Percentiles rank a stretch among this genome's conserved stretches.
phyloP scores from a whole-genome alignment of 2,329 filamentous ascomycete genomes.

The Ustulina deusta region DNA sequence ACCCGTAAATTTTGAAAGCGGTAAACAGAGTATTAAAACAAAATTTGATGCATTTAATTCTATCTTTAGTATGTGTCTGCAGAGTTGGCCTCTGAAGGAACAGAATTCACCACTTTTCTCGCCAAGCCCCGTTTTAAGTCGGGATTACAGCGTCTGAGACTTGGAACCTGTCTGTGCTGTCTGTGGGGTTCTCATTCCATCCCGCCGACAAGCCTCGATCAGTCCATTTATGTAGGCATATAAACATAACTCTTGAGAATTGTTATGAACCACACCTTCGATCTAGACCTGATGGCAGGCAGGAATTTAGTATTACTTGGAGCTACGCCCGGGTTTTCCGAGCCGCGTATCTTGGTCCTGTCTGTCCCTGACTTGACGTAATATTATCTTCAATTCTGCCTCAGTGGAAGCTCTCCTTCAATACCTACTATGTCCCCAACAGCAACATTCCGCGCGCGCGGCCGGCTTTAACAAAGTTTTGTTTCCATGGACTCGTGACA shows the following conservation, averaged over 20 bases:
- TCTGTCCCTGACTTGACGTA: conserved; percentile 22
- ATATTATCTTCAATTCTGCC: not conserved
- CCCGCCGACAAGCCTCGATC: not conserved
- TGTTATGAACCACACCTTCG: conserved; percentile 2
- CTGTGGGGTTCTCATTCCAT: too few relatives aligned
- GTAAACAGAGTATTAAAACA: too few relatives aligned
- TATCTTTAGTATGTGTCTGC: too few relatives aligned
- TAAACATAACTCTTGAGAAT: not conserved
- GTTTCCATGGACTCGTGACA: conserved; percentile 17
- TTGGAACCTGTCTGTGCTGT: too few relatives aligned
- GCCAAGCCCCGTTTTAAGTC: too few relatives aligned
- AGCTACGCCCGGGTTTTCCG: conserved; percentile 8
- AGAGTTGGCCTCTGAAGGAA: too few relatives aligned
- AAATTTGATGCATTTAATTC: too few relatives aligned
- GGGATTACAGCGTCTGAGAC: too few relatives aligned
- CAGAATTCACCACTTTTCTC: too few relatives aligned
- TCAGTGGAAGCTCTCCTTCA: not conserved
- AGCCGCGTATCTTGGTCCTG: conserved; percentile 5
- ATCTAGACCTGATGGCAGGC: not conserved
- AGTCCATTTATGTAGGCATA: too few relatives aligned
- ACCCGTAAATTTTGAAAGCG: too few relatives aligned
- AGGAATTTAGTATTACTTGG: not conserved
- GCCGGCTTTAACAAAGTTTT: conserved; percentile 3
- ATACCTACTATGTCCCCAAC: too few relatives aligned
- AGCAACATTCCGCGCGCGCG: conserved; percentile 29